Base-by-base conservation (phyloP, 257 asterid genomes). In the Lantana camara region DNA sequence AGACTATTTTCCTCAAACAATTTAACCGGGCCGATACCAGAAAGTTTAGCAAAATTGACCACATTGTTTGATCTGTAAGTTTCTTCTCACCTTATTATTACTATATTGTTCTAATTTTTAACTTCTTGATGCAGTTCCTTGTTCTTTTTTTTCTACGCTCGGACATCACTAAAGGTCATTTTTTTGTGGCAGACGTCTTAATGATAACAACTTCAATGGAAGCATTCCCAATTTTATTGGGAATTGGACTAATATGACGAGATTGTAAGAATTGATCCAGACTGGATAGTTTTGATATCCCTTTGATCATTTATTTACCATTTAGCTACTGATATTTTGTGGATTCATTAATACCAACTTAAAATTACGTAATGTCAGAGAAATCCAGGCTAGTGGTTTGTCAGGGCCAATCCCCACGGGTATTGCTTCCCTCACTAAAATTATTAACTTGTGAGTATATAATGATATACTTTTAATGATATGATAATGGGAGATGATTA, bases 361-460 rank as follows among this genome's bases (percentile, higher is more conserved):
- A 63, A 20, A 37, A 30, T 42, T 57, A 22, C 57, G 24, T 51
- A 50, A 49, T 73, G 53, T 14, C 82, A 85, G 96, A 23, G 57
- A 14, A 27, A 82, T 85, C 57, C 95, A 85, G 74, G 96, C 63
- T n/a, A 85, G 95, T 67, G 95, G 96, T 71, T 67, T 88, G 68
- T 19, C 64, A 1, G 96, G 91, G 14, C 95, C 95, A 5, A 80
- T 88, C 66, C 96, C 95, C 63, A 21, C 75, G 22, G 79, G 80
- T 47, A 76, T 88, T 75, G 80, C 79, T 63, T 68, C 77, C 71
- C 71, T 88, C 46, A 83, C 91, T 55, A 78, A 67, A 9, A 60
- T 88, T 76, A 70, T 75, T 9, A 91, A 88, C 65, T 49, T 88
- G 96, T 88, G 69, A 85, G 96, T 80, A 60, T 0, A 22, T 63